These are phyloP conservation scores for Mollisia scopiformis DNA, from an alignment of 2,329 filamentous ascomycete species.

Conservation along the genomic window DNA sequence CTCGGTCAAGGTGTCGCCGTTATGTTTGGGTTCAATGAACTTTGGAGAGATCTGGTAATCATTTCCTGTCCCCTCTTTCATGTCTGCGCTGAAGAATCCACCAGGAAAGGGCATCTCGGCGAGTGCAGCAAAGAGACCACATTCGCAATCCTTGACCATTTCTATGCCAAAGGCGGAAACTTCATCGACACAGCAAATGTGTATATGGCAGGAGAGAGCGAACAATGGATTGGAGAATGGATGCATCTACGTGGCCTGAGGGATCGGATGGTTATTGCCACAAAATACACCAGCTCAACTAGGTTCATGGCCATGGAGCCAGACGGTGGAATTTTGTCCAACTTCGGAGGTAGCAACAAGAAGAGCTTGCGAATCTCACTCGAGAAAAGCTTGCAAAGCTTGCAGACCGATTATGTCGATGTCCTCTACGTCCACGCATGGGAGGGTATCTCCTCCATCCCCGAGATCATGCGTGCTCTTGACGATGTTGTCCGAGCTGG, in stretches of 20 bases:
- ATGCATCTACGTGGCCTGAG: constrained; percentile 50
- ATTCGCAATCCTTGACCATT: constrained; percentile 60
- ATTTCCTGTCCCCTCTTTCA: not conserved
- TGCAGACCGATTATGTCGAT: constrained; percentile 70
- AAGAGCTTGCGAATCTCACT: constrained; percentile 15
- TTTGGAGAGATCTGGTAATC: constrained; percentile 55
- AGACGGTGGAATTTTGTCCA: constrained; percentile 3
- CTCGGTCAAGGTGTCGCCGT: constrained; percentile 63
- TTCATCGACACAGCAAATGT: constrained; percentile 66
- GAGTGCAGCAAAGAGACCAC: constrained; percentile 55
- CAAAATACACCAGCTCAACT: constrained; percentile 50
- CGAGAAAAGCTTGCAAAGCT: constrained; percentile 47
- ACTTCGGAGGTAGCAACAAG: constrained; percentile 15
- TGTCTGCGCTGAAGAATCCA: not conserved
- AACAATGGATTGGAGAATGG: constrained; percentile 51
- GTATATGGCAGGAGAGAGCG: constrained; percentile 49
- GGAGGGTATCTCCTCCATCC: constrained; percentile 61
- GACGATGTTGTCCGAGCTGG: constrained; percentile 59
- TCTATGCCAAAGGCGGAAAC: constrained; percentile 58
- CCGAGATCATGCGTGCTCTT: constrained; percentile 68
- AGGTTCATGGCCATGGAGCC: constrained; percentile 18
- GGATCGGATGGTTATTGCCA: constrained; percentile 54
- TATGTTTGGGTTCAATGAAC: constrained; percentile 66
- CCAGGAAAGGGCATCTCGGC: constrained; percentile 44
- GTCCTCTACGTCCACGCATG: constrained; percentile 40